Evolutionary conservation across 1,139 yeast species (phyloP), one percentile per base, ranked within the genome.

Genomic region (Starmera stellimalicola): DNA sequence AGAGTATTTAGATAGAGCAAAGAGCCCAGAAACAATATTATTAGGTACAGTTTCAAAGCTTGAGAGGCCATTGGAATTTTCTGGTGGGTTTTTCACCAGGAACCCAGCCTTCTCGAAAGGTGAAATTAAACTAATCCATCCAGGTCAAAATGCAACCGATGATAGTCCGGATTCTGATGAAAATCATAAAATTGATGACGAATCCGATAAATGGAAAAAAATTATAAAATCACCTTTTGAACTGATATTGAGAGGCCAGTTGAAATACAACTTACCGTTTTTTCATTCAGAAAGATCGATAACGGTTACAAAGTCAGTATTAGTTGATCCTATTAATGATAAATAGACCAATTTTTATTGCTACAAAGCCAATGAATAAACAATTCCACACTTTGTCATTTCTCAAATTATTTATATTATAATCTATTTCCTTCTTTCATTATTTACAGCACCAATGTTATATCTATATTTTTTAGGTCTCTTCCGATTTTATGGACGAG

Each of bases 151-250:
- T 46, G 58, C 73, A 16, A 73, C 87, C 1, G 65, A 44, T n/a
- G 43, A 37, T 16, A 41, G 38, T 19, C n/a, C n/a, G n/a, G n/a
- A n/a, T n/a, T n/a, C n/a, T n/a, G 37, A 37, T 23, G 44, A 37
- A 8, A 45, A 47, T 33, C 42, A 46, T 26, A 45, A 47, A 68
- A 39, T 68, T 68, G 37, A 65, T 61, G 50, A 54, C 36, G 64
- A 58, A 27, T 39, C 50, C 12, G 55, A 52, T 14, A 74, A 76
- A 51, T 88, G 98, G 98, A 72, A 73, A 35, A 63, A 68, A 16
- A 74, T 91, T 15, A 75, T 82, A 17, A 73, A 75, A 42, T 75
- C 84, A 50, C 95, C 95, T 10, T 88, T 88, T 55, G 95, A 87
- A 41, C 62, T 88, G 47, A 81, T 87, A 18, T 66, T 88, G 2